Conservation (phyloP, 805 yeast genomes). For the Nakazawaea wyomingensis region DNA sequence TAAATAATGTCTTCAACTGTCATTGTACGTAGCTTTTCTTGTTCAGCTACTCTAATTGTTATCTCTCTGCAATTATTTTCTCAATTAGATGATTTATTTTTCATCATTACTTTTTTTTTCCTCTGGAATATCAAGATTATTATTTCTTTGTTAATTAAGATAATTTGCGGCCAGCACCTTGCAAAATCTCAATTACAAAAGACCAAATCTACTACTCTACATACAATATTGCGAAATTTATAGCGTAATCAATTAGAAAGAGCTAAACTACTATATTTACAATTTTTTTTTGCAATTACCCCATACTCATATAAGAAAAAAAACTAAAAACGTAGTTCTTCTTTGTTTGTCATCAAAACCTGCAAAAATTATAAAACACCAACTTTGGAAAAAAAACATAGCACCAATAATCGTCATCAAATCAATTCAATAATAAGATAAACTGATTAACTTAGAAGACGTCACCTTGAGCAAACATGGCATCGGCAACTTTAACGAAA, state of each 20-base stretch:
- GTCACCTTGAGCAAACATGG: conserved; percentile 98
- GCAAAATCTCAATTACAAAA: too few relatives aligned
- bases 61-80: neutral
- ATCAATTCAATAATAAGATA: neutral
- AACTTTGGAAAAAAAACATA: neutral
- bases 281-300: neutral
- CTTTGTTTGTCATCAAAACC: neutral
- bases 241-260: neutral
- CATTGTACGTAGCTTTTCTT: too few relatives aligned
- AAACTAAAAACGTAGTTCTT: too few relatives aligned
- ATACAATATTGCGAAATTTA: too few relatives aligned
- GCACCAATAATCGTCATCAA: neutral
- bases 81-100: neutral
- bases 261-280: neutral
- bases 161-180: too few relatives aligned
- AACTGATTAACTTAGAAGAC: conserved; percentile 29
- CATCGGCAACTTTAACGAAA: conserved; percentile 96
- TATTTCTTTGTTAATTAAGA: too few relatives aligned
- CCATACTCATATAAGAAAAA: neutral
- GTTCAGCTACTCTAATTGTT: too few relatives aligned
- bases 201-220: too few relatives aligned
- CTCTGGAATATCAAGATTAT: too few relatives aligned
- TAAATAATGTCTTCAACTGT: conserved; percentile 4
- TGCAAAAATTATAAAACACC: neutral
- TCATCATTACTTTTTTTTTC: too few relatives aligned